A percentile compares a stretch with the other conserved stretches of the same genome.
Evolutionary conservation across 2,329 filamentous ascomycete species (phyloP).

Genomic region (Gnomoniopsis smithogilvyi): DNA sequence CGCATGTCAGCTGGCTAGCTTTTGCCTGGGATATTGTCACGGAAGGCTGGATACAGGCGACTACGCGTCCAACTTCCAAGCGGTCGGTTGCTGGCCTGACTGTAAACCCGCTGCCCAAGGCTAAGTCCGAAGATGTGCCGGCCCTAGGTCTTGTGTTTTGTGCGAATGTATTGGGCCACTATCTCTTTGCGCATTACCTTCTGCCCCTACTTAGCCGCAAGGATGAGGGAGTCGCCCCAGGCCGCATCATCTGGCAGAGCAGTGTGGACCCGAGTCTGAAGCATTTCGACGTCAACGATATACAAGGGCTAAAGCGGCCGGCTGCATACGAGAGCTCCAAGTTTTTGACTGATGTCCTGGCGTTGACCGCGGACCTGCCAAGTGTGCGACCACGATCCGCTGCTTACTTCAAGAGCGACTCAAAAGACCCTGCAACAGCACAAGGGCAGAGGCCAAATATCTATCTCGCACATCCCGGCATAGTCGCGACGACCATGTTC

Average conservation of each 20-base stretch:
- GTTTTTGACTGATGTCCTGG: constrained; percentile 78
- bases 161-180: constrained; percentile 94
- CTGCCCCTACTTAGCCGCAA: constrained; percentile 65
- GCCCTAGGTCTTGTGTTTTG: constrained; percentile 78
- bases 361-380: constrained; percentile 69
- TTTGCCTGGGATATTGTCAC: constrained; percentile 55
- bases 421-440: background rate
- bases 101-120: constrained; percentile 42
- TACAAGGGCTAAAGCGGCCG: constrained; percentile 65
- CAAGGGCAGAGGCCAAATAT: constrained; percentile 28
- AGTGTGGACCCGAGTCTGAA: constrained; percentile 65
- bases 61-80: constrained; percentile 80
- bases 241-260: constrained; percentile 81
- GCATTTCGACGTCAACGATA: constrained; percentile 63
- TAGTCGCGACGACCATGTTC: constrained; percentile 80
- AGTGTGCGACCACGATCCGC: constrained; percentile 55
- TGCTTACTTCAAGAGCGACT: constrained; percentile 44
- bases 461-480: constrained; percentile 82
- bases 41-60: constrained; percentile 59
- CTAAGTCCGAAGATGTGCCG: constrained; percentile 20
- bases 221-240: constrained; percentile 39
- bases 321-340: constrained; percentile 84
- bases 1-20: constrained; percentile 66
- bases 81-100: constrained; percentile 48
- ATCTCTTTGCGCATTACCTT: constrained; percentile 79